phyloP scores from a whole-genome alignment of 2,329 filamentous ascomycete genomes.

The Apiospora marii region DNA sequence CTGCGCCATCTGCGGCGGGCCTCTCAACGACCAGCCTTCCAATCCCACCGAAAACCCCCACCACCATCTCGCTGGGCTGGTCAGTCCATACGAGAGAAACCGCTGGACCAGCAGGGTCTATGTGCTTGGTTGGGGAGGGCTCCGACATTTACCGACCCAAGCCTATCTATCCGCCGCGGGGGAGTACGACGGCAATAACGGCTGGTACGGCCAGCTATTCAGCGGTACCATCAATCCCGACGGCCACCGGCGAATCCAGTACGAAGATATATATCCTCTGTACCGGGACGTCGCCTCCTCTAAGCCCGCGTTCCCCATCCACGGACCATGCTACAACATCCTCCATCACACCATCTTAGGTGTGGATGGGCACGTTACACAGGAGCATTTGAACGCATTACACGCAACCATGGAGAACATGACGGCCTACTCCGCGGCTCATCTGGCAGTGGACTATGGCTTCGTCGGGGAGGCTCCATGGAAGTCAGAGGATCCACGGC shows the following conservation, averaged over 20 bases:
- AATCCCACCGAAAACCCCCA: no score
- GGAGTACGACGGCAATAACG: background rate
- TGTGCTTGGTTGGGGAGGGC: background rate
- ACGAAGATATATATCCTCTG: no score
- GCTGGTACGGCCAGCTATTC: background rate
- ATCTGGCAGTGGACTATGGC: background rate
- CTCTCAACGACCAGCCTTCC: background rate
- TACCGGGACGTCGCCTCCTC: background rate
- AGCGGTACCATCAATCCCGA: background rate
- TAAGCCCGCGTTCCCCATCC: background rate
- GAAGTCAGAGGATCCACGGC: background rate
- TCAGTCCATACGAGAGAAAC: no score
- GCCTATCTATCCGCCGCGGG: background rate
- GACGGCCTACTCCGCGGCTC: background rate
- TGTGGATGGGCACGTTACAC: background rate
- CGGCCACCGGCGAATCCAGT: background rate
- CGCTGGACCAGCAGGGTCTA: background rate
- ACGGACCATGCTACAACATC: background rate
- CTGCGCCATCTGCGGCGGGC: background rate
- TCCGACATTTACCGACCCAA: background rate
- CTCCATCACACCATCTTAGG: background rate
- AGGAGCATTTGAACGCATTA: background rate
- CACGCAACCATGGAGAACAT: background rate
- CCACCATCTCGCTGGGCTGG: no score
- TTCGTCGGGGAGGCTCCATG: background rate